A percentile compares a stretch with the other conserved stretches of the same genome.
phyloP scores from a whole-genome alignment of 176 grass and related monocot species.

The Triticum monococcum region DNA sequence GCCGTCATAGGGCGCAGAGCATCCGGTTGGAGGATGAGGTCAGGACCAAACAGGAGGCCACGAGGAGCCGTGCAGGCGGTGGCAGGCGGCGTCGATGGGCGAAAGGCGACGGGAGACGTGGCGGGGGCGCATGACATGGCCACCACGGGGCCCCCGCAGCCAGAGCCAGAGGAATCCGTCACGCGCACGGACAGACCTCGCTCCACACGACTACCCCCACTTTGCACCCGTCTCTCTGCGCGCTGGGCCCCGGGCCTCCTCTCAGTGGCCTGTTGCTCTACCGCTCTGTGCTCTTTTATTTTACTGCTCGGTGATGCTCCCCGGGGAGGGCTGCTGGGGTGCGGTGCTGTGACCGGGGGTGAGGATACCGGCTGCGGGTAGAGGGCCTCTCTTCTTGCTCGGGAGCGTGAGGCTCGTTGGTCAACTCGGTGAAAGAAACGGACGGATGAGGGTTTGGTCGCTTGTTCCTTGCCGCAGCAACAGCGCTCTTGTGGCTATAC shows the following conservation, averaged over 20 bases:
- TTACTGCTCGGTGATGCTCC: constrained; percentile 1
- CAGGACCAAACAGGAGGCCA: background rate
- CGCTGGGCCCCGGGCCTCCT: background rate
- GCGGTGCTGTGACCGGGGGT: constrained; percentile 18
- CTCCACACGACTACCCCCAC: background rate
- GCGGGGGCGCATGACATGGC: background rate
- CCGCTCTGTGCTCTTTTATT: constrained; percentile 7
- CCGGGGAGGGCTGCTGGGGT: background rate
- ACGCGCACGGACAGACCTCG: background rate
- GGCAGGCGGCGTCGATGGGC: background rate
- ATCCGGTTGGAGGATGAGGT: background rate
- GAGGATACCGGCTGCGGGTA: background rate
- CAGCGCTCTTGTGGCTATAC: too few species aligned
- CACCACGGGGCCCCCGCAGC: background rate
- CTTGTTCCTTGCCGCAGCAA: constrained; percentile 16
- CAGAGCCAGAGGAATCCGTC: background rate
- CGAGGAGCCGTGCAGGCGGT: background rate
- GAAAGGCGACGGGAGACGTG: background rate
- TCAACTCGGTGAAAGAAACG: background rate
- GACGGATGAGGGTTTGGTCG: background rate
- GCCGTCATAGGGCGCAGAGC: background rate
- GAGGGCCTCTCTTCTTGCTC: background rate
- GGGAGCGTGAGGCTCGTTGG: background rate
- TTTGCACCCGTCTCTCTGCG: background rate
- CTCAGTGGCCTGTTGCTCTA: background rate